These are phyloP conservation scores for Yamadazyma atmosphaerica DNA, from an alignment of 1,139 yeast species.

Conservation along the genomic window DNA sequence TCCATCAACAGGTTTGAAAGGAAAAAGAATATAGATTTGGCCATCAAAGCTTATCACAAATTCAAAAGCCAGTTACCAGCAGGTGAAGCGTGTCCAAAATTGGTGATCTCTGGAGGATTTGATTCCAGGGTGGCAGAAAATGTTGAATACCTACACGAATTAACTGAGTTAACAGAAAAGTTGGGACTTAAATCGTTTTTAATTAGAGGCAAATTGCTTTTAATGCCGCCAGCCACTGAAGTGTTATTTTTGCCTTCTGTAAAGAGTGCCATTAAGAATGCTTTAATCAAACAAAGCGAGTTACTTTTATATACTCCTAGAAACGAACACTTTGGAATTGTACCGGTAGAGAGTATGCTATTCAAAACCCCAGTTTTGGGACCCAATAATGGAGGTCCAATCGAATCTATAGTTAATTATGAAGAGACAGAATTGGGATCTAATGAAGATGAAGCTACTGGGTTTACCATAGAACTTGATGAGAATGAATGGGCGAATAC, in stretches of 20 bases:
- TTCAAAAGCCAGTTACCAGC: conserved; percentile 21
- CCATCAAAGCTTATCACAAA: conserved; percentile 62
- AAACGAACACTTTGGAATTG: conserved; percentile 95
- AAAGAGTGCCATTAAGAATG: conserved; percentile 62
- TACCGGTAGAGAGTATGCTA: conserved; percentile 93
- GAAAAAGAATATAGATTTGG: conserved; percentile 79
- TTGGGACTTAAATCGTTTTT: conserved; percentile 49
- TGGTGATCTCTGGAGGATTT: conserved; percentile 90
- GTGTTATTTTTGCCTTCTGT: conserved; percentile 84
- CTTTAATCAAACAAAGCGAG: conserved; percentile 57
- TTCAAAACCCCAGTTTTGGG: conserved; percentile 83
- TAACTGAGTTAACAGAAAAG: conserved; percentile 49
- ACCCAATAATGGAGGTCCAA: conserved; percentile 87
- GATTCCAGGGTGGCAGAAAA: conserved; percentile 78
- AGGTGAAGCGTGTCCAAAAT: conserved; percentile 27
- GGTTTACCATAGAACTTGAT: conserved; percentile 66
- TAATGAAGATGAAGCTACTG: conserved; percentile 57
- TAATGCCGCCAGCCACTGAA: conserved; percentile 40
- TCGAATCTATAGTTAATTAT: conserved; percentile 67
- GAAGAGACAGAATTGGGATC: conserved; percentile 17
- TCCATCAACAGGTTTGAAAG: conserved; percentile 88
- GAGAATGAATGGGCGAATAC: conserved; percentile 64
- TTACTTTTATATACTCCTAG: conserved; percentile 84
- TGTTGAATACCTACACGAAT: conserved; percentile 64
- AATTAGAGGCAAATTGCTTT: conserved; percentile 44